These are phyloP conservation scores for Brasilioporus rufonigricans DNA, from an alignment of 768 basidiomycete genomes.

Conservation along the genomic window DNA sequence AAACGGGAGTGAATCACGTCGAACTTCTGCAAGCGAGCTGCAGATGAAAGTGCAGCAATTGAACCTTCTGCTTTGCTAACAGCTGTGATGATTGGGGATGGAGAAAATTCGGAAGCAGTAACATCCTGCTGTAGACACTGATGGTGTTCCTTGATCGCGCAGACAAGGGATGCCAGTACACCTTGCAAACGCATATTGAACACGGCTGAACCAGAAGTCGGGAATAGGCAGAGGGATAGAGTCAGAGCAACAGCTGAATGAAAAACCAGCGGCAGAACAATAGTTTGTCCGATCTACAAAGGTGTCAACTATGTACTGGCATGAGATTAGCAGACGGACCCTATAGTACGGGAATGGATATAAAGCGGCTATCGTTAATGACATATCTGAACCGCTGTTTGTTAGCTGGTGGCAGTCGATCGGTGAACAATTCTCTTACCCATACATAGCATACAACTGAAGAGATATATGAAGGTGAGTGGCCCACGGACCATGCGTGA, in stretches of 20 bases:
- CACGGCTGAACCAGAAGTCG: slow-evolving; percentile 56
- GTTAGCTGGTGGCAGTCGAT: neutral
- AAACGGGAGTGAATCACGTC: slow-evolving; percentile 64
- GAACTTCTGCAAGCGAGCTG: slow-evolving; percentile 49
- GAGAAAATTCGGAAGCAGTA: slow-evolving; percentile 36
- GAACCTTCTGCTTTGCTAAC: slow-evolving; percentile 43
- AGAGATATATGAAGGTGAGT: slow-evolving; percentile 51
- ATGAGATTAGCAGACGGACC: slow-evolving; percentile 26
- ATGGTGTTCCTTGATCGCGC: slow-evolving; percentile 46
- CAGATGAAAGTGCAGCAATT: slow-evolving; percentile 49
- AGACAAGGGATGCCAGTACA: slow-evolving; percentile 49
- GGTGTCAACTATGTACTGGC: neutral
- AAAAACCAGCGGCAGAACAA: slow-evolving; percentile 57
- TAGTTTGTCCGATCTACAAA: slow-evolving; percentile 44
- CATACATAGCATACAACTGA: slow-evolving; percentile 56
- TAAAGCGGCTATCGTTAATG: slow-evolving; percentile 53
- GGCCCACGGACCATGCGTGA: slow-evolving; percentile 63
- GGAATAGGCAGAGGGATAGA: slow-evolving; percentile 56
- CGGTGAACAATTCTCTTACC: slow-evolving; percentile 34
- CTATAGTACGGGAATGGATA: slow-evolving; percentile 66
- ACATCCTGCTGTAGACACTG: slow-evolving; percentile 41
- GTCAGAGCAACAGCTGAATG: slow-evolving; percentile 57
- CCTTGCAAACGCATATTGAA: slow-evolving; percentile 51
- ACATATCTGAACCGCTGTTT: slow-evolving; percentile 45
- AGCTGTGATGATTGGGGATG: slow-evolving; percentile 32